phyloP scores from a whole-genome alignment of 441 rosid genomes.

The Populus trichocarpa region DNA sequence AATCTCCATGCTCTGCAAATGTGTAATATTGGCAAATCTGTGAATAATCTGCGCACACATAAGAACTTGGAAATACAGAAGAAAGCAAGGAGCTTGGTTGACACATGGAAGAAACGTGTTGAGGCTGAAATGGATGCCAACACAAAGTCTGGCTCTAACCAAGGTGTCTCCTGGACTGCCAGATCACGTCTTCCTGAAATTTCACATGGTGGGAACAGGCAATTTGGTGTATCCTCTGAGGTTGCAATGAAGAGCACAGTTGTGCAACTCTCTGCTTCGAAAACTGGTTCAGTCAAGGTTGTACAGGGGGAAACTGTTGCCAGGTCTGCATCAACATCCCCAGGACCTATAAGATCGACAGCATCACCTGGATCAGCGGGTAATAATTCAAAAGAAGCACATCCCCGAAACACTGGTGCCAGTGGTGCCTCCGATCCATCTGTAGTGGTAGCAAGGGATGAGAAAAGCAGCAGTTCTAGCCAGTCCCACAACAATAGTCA shows the following conservation, averaged over 20 bases:
- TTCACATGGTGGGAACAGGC: constrained; percentile 14
- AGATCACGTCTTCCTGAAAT: too few relatives aligned
- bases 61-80: too few relatives aligned
- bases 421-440: constrained; percentile 42
- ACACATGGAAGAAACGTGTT: too few relatives aligned
- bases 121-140: too few relatives aligned
- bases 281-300: constrained; percentile 51
- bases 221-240: constrained; percentile 57
- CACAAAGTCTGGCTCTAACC: too few relatives aligned
- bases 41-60: too few relatives aligned
- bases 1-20: too few relatives aligned
- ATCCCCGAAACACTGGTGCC: constrained; percentile 34
- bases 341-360: constrained; percentile 50
- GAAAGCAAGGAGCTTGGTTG: too few relatives aligned
- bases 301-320: constrained; percentile 43
- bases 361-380: constrained; percentile 40
- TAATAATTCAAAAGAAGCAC: constrained; percentile 45
- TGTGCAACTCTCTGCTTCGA: constrained; percentile 55
- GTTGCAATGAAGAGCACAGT: constrained; percentile 57
- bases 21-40: too few relatives aligned
- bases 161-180: too few relatives aligned
- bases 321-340: constrained; percentile 49
- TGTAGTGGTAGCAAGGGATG: constrained; percentile 39
- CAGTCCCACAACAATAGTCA: constrained; percentile 78
- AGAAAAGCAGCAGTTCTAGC: constrained; percentile 77